Evolutionary conservation across 352 stramenopile genomes (phyloP), one percentile per base, ranked within the genome.

Genomic region (Pythium aquatile): DNA sequence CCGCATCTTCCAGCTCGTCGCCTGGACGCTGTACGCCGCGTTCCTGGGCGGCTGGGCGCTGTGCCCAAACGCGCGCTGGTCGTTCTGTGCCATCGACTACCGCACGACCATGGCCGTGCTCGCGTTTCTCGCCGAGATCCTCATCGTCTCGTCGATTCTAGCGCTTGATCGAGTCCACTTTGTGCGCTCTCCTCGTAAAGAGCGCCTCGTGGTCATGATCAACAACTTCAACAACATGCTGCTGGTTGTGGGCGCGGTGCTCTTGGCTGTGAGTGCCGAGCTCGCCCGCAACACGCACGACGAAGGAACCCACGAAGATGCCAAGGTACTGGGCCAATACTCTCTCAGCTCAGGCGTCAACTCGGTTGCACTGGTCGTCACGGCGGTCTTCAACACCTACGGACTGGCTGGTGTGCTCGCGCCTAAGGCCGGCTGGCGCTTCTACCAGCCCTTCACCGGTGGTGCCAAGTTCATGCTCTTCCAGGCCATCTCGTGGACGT

Each of bases 211-310:
- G 44, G 74, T 93, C 51, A 78, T 90, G 54, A 66, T 91, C 42
- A 89, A 95, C 75, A 93, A 93, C 75, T 93, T 87, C 61, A 92
- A 89, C 71, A 93, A 95, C 70, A 89, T 92, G 79, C 62, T 93
- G 61, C 68, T 91, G 47, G 67, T 92, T 46, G 78, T 92, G 5
- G 83, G 84, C 20, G 86, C 84, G 11, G 68, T 87, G 28, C 28
- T 90, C 29, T 61, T 95, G 8, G 84, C 84, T 1, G 32, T 83
- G 39, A 73, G 72, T 24, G 90, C 83, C 30, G 84, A 93, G 61
- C 76, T 78, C 63, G 74, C 72, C n/a, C 78, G 75, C n/a, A 56
- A 77, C 67, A 61, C 39, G 29, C 48, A 69, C 55, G 63, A 55
- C 16, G 54, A 74, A 68, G 46, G 68, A 76, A 39, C 61, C 65